Evolutionary conservation across 1,139 yeast species (phyloP).

Genomic region (Pichia sp.): DNA sequence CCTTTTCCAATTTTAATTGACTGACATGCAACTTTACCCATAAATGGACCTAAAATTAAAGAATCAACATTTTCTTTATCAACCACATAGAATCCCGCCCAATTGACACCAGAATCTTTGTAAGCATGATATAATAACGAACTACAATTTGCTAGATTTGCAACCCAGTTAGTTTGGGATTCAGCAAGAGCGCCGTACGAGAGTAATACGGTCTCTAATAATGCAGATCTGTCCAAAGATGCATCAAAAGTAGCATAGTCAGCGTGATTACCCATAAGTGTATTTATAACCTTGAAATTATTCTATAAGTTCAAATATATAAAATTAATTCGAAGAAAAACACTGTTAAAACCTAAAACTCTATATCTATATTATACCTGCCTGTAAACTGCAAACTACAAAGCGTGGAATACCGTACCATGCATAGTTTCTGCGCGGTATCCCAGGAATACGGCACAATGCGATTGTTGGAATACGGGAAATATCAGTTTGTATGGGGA

Average conservation of each 20-base stretch:
- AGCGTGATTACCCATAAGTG: slow-evolving; percentile 54
- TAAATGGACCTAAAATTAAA: slow-evolving; percentile 84
- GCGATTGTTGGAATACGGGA: too few relatives aligned
- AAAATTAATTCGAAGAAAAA: too few relatives aligned
- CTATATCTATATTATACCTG: too few relatives aligned
- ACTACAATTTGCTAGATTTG: slow-evolving; percentile 80
- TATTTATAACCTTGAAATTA: too few relatives aligned
- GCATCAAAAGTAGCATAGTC: slow-evolving; percentile 48
- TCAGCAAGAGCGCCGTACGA: slow-evolving; percentile 60
- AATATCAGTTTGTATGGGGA: too few relatives aligned
- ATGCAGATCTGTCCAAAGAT: slow-evolving; percentile 44
- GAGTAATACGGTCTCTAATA: slow-evolving; percentile 50
- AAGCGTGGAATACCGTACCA: too few relatives aligned
- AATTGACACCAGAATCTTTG: slow-evolving; percentile 57
- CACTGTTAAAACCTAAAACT: too few relatives aligned
- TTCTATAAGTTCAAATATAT: too few relatives aligned
- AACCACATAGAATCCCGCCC: slow-evolving; percentile 86
- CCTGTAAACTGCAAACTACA: too few relatives aligned
- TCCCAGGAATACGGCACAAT: too few relatives aligned
- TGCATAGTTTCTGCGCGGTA: too few relatives aligned
- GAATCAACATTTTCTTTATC: slow-evolving; percentile 35
- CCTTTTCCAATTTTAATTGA: slow-evolving; percentile 71
- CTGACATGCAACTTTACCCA: slow-evolving; percentile 96
- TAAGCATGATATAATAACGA: slow-evolving; percentile 87
- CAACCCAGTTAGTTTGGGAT: slow-evolving; percentile 75